Conservation (phyloP, 305 asterid genomes). For the Fraxinus sp. region DNA sequence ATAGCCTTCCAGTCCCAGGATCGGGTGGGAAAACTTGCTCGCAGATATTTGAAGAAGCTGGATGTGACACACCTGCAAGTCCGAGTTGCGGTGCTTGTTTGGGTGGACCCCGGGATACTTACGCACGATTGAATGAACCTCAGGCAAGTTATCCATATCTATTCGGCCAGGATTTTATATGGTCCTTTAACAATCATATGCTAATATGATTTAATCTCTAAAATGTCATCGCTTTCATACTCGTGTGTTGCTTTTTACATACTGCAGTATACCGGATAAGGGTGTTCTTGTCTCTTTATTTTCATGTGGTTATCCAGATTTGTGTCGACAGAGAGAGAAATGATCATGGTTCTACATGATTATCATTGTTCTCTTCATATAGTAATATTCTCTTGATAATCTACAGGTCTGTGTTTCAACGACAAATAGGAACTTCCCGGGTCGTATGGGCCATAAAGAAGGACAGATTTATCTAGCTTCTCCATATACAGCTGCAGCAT, state of each 20-base stretch:
- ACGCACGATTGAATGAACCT: conserved; percentile 85
- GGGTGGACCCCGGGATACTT: conserved; percentile 92
- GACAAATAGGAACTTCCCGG: conserved; percentile 81
- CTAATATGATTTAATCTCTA: neutral
- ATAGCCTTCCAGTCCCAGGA: conserved; percentile 74
- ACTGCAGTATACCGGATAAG: neutral
- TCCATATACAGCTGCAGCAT: conserved; percentile 93
- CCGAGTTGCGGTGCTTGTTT: conserved; percentile 91
- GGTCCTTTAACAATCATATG: neutral
- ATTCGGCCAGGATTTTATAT: neutral
- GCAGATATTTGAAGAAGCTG: conserved; percentile 91
- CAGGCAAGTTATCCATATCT: conserved; percentile 47
- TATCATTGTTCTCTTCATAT: neutral
- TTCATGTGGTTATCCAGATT: neutral
- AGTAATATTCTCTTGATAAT: neutral
- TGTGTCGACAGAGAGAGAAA: neutral
- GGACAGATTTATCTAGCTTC: conserved; percentile 93
- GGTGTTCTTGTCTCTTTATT: neutral
- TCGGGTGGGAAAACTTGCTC: conserved; percentile 91
- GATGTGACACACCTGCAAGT: conserved; percentile 92
- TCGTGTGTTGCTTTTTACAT: neutral
- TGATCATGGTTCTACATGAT: neutral
- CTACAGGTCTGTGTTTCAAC: conserved; percentile 89
- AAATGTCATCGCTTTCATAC: neutral
- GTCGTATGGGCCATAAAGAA: conserved; percentile 94